Evolutionary conservation across 1,284 basidiomycete genomes (phyloP).

Genomic region (Rhodotorula sp.): DNA sequence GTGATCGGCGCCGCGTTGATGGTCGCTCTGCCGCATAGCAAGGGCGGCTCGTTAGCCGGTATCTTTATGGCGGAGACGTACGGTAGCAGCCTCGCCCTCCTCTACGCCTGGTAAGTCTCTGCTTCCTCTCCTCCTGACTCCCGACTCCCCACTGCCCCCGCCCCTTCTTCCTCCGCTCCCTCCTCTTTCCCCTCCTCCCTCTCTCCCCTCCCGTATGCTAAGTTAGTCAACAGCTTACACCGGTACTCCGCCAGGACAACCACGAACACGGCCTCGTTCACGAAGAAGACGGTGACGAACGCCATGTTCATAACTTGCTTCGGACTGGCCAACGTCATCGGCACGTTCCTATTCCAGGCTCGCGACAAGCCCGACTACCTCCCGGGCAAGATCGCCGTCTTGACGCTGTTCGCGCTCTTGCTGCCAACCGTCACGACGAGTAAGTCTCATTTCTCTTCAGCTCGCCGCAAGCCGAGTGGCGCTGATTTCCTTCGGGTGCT

Average conservation of each 20-base stretch:
- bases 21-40: conserved; percentile 55
- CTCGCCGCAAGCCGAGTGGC: too few relatives aligned
- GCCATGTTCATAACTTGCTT: conserved; percentile 62
- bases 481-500: conserved; percentile 9
- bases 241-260: conserved; percentile 66
- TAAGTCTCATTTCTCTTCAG: not conserved
- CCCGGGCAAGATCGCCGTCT: conserved; percentile 46
- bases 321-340: conserved; percentile 56
- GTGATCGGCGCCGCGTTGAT: conserved; percentile 62
- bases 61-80: conserved; percentile 48
- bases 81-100: not conserved
- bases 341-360: conserved; percentile 7
- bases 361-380: conserved; percentile 10
- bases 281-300: conserved; percentile 58
- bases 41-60: conserved; percentile 62
- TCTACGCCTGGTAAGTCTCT: not conserved
- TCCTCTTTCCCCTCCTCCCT: not conserved
- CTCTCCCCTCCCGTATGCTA: conserved; percentile 26
- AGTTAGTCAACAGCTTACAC: conserved; percentile 56
- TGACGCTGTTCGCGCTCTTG: conserved; percentile 60
- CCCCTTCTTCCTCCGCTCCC: not conserved
- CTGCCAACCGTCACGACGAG: conserved; percentile 52
- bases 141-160: too few relatives aligned
- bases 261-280: conserved; percentile 64
- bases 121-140: too few relatives aligned